Base-by-base conservation (phyloP, 2,329 filamentous ascomycete species). In the Blumeriella jaapii region DNA sequence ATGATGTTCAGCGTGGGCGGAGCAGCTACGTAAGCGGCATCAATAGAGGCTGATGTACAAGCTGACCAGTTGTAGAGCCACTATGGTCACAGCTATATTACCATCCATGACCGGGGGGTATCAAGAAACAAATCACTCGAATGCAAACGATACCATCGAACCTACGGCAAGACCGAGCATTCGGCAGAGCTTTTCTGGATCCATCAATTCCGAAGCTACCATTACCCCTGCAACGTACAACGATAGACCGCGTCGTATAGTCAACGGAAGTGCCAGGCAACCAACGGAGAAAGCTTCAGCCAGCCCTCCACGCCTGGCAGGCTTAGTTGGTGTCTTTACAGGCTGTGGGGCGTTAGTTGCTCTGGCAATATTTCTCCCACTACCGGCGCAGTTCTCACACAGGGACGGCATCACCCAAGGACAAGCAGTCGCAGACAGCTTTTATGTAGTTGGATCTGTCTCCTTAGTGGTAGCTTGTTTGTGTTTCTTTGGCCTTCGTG, bases 1-100 rank as follows among this genome's bases (percentile, higher is more conserved):
- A 65, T 96, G 32, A 64, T 93, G 36, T 98, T 98, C 60, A 91
- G 87, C 47, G 50, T 95, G 12, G 91, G 91, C 15, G 91, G 83
- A 13, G 86, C 87, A n/a, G 91, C 89, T 14, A 77, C 82, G 68
- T 87, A 55, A 61, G 69, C 56, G 19, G 8, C 4, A 26, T 5
- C 22, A n/a, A 2, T 17, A 11, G 9, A 11, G n/a, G 25, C 11
- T 8, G 28, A 20, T 9, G 4, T 15, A 14, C 7, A 12, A 17
- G 5, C 18, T 38, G n/a, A 25, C 32, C 8, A 28, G 29, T 12
- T 36, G 2, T n/a, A 75, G 71, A 4, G 71, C 86, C 10, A 96
- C 91, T 1, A 98, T 98, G 91, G 91, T 98, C 13, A 96, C 91
- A 6, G 91, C 91, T 3, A 85, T 93, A 29, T 67, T 98, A 15